phyloP scores from a whole-genome alignment of 2,329 filamentous ascomycete species.

The Didymosphaeria variabile region DNA sequence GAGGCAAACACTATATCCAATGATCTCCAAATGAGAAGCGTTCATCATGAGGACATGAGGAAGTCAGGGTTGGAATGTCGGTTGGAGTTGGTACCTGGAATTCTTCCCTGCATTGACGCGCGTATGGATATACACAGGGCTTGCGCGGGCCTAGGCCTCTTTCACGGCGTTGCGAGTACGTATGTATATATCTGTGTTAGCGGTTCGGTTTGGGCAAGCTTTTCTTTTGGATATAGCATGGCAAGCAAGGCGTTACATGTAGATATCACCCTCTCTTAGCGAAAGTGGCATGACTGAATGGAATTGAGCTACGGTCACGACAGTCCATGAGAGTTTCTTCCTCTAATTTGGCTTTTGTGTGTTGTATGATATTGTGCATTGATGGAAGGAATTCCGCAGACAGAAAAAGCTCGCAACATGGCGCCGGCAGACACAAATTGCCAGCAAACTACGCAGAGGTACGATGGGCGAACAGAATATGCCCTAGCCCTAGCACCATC shows the following conservation, averaged over 20 bases:
- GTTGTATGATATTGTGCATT: too few relatives aligned
- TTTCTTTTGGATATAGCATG: conserved; percentile 7
- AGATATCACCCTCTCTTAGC: background rate
- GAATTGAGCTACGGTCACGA: background rate
- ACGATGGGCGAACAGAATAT: too few relatives aligned
- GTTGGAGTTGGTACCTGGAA: background rate
- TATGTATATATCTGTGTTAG: background rate
- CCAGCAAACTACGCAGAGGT: background rate
- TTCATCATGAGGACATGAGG: background rate
- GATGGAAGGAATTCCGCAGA: too few relatives aligned
- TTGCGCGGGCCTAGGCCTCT: conserved; percentile 4
- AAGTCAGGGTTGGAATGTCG: background rate
- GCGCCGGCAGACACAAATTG: background rate
- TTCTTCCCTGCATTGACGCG: conserved; percentile 4
- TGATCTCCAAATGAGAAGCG: background rate
- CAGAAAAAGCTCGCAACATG: too few relatives aligned
- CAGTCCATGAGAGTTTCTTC: background rate
- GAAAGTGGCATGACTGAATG: conserved; percentile 3
- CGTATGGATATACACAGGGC: conserved; percentile 7
- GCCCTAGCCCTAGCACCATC: background rate
- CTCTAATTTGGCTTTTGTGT: background rate
- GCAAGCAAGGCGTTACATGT: conserved; percentile 12
- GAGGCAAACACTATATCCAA: background rate
- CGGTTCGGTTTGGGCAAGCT: background rate
- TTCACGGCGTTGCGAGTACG: background rate